Base-by-base conservation (phyloP, 495 filamentous ascomycete species). In the Lentithecium fluviatile region DNA sequence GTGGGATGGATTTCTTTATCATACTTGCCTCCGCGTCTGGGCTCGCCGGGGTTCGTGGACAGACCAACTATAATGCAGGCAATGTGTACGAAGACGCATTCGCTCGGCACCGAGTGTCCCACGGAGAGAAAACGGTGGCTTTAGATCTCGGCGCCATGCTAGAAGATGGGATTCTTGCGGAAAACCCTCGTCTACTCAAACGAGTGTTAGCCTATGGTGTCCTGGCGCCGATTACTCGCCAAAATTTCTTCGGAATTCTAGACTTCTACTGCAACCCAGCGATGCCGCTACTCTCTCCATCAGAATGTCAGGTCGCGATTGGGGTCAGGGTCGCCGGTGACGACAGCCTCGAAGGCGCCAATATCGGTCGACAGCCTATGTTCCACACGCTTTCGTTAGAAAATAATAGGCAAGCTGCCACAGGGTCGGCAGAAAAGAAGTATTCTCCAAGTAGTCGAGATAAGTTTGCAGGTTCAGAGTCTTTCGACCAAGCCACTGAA, bases 31-130 rank as follows among this genome's bases (percentile, higher is more conserved):
- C 54, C 21, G 23, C 49, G 8, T 24, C 54, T 42, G 54, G 54
- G 8, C 21, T 58, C 2, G 49, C 49, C 29, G 54, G 54, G 7
- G n/a, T 20, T 6, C n/a, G 15, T n/a, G 38, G 15, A 13, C 54
- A 58, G 20, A 19, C 54, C 38, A 58, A 52, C 45, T 58, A 58
- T 32, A 42, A 43, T 23, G 40, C 54, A n/a, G 54, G 40, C 24
- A 58, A 58, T 32, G 32, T 42, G 6, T 58, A 23, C 32, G 29
- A 49, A 32, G 54, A 58, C 54, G 54, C 54, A n/a, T 29, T 58
- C 10, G 43, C 40, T 17, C 45, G 49, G 17, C 20, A 58, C 29
- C 52, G 29, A 11, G 38, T 40, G 20, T 36, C 48, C 21, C 21
- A 24, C 15, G 48, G 23, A 17, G n/a, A 52, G 11, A 52, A 36